phyloP scores from a whole-genome alignment of 345 rosid species.

The Pugionium dolabratum region DNA sequence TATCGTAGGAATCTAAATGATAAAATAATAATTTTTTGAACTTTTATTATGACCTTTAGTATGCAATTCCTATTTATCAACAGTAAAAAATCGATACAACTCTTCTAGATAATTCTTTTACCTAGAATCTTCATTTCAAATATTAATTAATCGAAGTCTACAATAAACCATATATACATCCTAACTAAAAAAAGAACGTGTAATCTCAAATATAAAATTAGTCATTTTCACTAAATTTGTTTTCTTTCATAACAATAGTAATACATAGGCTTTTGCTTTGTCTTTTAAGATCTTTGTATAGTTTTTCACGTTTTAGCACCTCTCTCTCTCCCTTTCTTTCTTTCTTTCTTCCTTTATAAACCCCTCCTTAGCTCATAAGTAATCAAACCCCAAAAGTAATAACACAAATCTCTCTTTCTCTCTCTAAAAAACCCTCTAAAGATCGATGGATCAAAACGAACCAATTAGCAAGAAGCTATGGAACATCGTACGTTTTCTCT shows the following conservation, averaged over 20 bases:
- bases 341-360: conserved; percentile 45
- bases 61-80: too few relatives aligned
- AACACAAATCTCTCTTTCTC: conserved; percentile 21
- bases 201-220: conserved; percentile 5
- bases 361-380: conserved; percentile 43
- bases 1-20: too few relatives aligned
- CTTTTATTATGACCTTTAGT: too few relatives aligned
- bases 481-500: conserved; percentile 61
- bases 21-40: too few relatives aligned
- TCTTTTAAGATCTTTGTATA: conserved; percentile 26
- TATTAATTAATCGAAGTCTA: too few relatives aligned
- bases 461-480: conserved; percentile 64
- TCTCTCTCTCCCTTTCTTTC: not conserved
- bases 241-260: conserved; percentile 17
- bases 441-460: conserved; percentile 46
- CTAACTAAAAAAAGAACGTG: conserved; percentile 2
- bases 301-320: conserved; percentile 32
- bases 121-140: too few relatives aligned
- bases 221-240: too few relatives aligned
- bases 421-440: conserved; percentile 17
- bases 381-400: conserved; percentile 21
- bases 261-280: conserved; percentile 26
- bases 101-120: too few relatives aligned
- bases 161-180: too few relatives aligned
- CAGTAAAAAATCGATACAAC: too few relatives aligned